Evolutionary conservation across 2,329 filamentous ascomycete species (phyloP), one percentile per base, ranked within the genome.

Genomic region (Pseudocercospora pini-densiflorae): DNA sequence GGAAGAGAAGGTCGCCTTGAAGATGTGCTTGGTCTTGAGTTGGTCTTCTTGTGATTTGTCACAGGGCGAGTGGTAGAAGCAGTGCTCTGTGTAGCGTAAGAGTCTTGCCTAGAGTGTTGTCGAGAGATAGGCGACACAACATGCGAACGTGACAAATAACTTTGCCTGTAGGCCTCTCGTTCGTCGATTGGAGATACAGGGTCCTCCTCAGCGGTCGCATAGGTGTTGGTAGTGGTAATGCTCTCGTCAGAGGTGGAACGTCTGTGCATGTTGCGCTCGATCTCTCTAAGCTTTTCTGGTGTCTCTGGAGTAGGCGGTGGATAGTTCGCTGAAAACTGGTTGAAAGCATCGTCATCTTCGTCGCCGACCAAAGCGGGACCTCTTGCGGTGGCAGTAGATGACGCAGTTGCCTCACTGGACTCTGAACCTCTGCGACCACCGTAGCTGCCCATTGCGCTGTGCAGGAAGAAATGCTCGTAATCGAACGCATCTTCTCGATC

Each of bases 401-500:
- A 82, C 49, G 77, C 78, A 0, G 84, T 84, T 4, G 65, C 65
- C 12, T 69, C 68, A 55, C 70, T 74, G 16, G 71, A 71, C 21
- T 61, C 63, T 9, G 73, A 75, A 1, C 36, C 64, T 40, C 66
- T 61, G 12, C 70, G 72, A 82, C 84, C 85, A 82, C 86, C 89
- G 75, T 93, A 89, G 2, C 86, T 93, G 5, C 93, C 93, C 86
- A 97, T 90, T 10, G 93, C 93, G 71, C 92, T 97, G 78, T 97
- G 93, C 14, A 97, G 84, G 78, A 97, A 97, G 80, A 97, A 97
- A 76, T 97, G 90, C 78, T 97, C 92, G 69, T 98, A 98, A 77
- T 98, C 94, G 75, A 98, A 98, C 0, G 94, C 94, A 78, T 98
- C 94, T 71, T 94, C 90, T 21, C 94, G 91, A 77, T 97, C 93